Evolutionary conservation across 2,329 filamentous ascomycete genomes (phyloP).

Genomic region (Fusarium sp.): DNA sequence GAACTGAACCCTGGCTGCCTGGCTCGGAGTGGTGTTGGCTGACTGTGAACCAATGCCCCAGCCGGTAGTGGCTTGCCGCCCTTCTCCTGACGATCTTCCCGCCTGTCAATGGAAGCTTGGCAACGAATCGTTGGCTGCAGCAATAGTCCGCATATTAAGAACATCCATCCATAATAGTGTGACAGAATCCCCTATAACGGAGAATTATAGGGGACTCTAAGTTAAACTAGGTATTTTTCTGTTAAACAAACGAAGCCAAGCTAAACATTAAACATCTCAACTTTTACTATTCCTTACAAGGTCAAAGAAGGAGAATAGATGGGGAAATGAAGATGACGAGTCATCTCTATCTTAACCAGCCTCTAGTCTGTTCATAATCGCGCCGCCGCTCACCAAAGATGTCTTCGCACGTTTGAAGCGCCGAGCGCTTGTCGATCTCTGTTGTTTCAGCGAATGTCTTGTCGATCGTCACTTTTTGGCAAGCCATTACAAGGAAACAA

Average conservation of each 20-base stretch:
- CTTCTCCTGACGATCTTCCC: slow-evolving; percentile 44
- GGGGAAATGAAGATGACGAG: slow-evolving; percentile 43
- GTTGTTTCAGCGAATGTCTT: slow-evolving; percentile 30
- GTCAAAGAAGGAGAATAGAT: background rate
- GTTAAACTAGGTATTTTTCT: background rate
- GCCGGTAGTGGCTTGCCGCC: slow-evolving; percentile 38
- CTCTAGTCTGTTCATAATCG: slow-evolving; percentile 34
- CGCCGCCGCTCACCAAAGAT: slow-evolving; percentile 23
- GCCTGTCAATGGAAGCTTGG: slow-evolving; percentile 33
- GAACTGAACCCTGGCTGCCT: slow-evolving; percentile 13
- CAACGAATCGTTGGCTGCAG: slow-evolving; percentile 23
- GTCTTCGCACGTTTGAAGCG: slow-evolving; percentile 22
- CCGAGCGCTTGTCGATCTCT: slow-evolving; percentile 23
- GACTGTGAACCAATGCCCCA: slow-evolving; percentile 22
- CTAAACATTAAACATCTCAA: background rate
- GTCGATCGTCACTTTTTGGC: slow-evolving; percentile 35
- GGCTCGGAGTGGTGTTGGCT: slow-evolving; percentile 11
- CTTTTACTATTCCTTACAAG: background rate
- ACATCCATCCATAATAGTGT: slow-evolving; percentile 17
- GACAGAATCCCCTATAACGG: slow-evolving; percentile 3
- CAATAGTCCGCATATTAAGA: slow-evolving; percentile 24
- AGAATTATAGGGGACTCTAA: slow-evolving; percentile 34
- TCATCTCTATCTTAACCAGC: slow-evolving; percentile 5
- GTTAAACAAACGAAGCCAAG: background rate
- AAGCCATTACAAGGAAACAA: slow-evolving; percentile 19